These are phyloP conservation scores for Trichopus zeylanicus DNA, from an alignment of 116 monocot genomes.

Conservation along the genomic window DNA sequence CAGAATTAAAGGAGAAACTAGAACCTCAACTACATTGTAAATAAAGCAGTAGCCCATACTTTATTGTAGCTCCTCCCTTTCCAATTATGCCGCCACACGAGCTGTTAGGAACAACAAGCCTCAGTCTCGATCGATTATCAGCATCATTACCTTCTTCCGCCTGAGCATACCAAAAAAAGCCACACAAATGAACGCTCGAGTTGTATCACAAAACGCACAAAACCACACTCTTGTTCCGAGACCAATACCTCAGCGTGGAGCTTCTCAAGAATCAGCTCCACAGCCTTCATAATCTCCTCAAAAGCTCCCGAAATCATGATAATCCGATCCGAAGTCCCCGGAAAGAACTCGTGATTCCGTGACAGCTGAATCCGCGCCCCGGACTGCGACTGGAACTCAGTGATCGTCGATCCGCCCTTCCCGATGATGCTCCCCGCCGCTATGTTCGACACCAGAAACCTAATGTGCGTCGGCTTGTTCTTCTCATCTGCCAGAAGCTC, in stretches of 20 bases:
- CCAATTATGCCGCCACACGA: constrained; percentile 98
- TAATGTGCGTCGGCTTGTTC: constrained; percentile 62
- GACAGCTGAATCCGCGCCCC: constrained; percentile 96
- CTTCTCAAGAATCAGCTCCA: constrained; percentile 82
- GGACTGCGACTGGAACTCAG: constrained; percentile 91
- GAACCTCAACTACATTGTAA: background rate
- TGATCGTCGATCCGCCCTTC: constrained; percentile 93
- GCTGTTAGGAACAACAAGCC: constrained; percentile 84
- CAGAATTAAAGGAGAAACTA: background rate
- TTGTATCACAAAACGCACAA: background rate
- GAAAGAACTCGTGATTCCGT: constrained; percentile 93
- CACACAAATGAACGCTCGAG: background rate
- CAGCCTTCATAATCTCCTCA: constrained; percentile 77
- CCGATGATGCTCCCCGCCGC: constrained; percentile 95
- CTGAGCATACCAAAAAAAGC: constrained; percentile 23
- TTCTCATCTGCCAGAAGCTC: constrained; percentile 57
- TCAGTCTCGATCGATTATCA: constrained; percentile 66
- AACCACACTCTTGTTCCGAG: background rate
- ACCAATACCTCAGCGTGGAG: constrained; percentile 60
- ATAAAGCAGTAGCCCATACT: constrained; percentile 26
- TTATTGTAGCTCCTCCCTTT: constrained; percentile 90
- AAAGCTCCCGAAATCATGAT: constrained; percentile 81
- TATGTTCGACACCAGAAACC: constrained; percentile 89
- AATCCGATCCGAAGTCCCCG: constrained; percentile 90
- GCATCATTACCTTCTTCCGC: constrained; percentile 62